phyloP scores from a whole-genome alignment of 1,284 basidiomycete genomes.

The Golubevia sp. region DNA sequence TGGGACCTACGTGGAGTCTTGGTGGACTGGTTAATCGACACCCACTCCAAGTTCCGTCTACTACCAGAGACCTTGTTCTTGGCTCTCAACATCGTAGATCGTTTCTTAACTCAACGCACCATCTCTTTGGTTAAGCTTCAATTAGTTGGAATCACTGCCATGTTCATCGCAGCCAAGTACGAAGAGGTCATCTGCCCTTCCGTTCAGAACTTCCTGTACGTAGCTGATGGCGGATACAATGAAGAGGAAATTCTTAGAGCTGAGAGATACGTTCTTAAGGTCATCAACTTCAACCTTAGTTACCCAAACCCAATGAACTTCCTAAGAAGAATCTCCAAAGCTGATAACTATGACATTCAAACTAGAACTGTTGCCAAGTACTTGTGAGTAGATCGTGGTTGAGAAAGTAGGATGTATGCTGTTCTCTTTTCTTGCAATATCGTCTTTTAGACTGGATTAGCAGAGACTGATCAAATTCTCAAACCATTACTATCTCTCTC shows the following conservation, averaged over 20 bases:
- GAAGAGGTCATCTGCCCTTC: constrained; percentile 94
- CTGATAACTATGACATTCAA: constrained; percentile 91
- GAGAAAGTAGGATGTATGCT: neutral
- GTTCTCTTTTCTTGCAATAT: too few species aligned
- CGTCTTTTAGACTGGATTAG: too few species aligned
- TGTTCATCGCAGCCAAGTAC: constrained; percentile 93
- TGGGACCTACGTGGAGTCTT: constrained; percentile 75
- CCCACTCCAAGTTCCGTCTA: constrained; percentile 89
- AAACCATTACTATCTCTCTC: too few species aligned
- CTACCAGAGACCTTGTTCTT: constrained; percentile 96
- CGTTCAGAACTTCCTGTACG: constrained; percentile 82
- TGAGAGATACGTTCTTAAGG: constrained; percentile 89
- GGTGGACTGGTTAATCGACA: constrained; percentile 95
- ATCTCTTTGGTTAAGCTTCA: constrained; percentile 92
- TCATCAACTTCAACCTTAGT: constrained; percentile 86
- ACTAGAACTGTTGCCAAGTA: constrained; percentile 84
- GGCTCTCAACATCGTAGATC: constrained; percentile 92
- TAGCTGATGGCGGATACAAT: constrained; percentile 84
- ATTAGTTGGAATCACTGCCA: constrained; percentile 88
- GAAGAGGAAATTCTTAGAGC: constrained; percentile 88
- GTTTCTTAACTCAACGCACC: constrained; percentile 86
- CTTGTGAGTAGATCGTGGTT: constrained; percentile 21
- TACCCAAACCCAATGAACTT: constrained; percentile 94
- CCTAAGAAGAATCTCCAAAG: constrained; percentile 88
- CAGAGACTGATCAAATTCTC: too few species aligned